phyloP scores from a whole-genome alignment of 225 moss, liverwort and hornwort species.

The Physcomitrium patens region DNA sequence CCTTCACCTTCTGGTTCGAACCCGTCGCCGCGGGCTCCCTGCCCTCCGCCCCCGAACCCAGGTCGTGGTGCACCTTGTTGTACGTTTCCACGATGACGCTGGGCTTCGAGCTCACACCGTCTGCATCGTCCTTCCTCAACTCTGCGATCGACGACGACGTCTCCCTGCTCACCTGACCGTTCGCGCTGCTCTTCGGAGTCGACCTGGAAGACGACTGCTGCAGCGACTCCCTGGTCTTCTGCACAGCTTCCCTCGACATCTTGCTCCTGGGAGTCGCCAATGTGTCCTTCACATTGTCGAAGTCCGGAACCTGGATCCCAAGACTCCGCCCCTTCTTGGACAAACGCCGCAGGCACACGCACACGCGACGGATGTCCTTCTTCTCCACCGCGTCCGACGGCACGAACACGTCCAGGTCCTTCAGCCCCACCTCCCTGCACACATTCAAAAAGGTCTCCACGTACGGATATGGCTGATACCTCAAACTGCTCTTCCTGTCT shows the following conservation, averaged over 20 bases:
- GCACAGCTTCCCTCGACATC: slow-evolving; percentile 72
- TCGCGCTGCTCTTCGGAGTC: slow-evolving; percentile 18
- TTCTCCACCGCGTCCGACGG: slow-evolving; percentile 84
- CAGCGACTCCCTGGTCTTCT: slow-evolving; percentile 63
- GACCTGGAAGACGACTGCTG: slow-evolving; percentile 52
- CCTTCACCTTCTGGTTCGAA: slow-evolving; percentile 20
- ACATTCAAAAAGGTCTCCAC: slow-evolving; percentile 80
- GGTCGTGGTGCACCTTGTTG: slow-evolving; percentile 38
- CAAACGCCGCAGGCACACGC: slow-evolving; percentile 74
- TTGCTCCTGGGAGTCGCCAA: slow-evolving; percentile 42
- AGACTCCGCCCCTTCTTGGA: slow-evolving; percentile 72
- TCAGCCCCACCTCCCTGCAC: slow-evolving; percentile 81
- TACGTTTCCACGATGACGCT: slow-evolving; percentile 18
- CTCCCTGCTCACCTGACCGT: slow-evolving; percentile 41
- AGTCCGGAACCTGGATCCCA: slow-evolving; percentile 79
- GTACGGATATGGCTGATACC: slow-evolving; percentile 85
- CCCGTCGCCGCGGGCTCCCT: neutral
- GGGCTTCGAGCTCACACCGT: slow-evolving; percentile 19
- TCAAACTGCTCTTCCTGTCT: slow-evolving; percentile 54
- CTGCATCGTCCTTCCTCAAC: slow-evolving; percentile 31
- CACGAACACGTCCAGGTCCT: slow-evolving; percentile 77
- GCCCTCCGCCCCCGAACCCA: slow-evolving; percentile 23
- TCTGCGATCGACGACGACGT: slow-evolving; percentile 43
- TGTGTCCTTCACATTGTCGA: slow-evolving; percentile 81
- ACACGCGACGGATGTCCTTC: slow-evolving; percentile 86